Percentiles rank a stretch among this genome's conserved stretches.
phyloP scores from a whole-genome alignment of 192 early-diverging fungal genomes.

The Mortierella hygrophila region DNA sequence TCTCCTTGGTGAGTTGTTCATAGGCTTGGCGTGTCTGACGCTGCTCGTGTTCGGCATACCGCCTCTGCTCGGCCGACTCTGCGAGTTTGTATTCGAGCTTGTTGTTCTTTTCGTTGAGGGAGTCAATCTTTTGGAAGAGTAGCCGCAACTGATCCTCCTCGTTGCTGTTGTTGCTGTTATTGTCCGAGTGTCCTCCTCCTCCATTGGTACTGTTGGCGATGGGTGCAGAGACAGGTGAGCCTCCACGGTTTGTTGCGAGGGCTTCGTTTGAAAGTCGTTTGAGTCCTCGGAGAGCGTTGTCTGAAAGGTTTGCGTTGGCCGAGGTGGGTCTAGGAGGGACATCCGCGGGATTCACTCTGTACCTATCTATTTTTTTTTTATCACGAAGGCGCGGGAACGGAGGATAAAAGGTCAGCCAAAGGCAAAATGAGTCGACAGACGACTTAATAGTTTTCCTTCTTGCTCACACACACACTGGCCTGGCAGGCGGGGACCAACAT shows the following conservation, averaged over 20 bases:
- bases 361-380: neutral
- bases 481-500: too few relatives aligned
- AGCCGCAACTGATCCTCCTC: neutral
- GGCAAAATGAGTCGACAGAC: too few relatives aligned
- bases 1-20: constrained; percentile 15
- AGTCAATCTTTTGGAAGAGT: constrained; percentile 27
- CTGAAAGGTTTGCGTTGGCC: constrained; percentile 15
- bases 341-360: constrained; percentile 32
- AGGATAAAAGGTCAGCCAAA: neutral
- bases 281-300: constrained; percentile 25
- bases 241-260: constrained; percentile 14
- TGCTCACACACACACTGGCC: too few relatives aligned
- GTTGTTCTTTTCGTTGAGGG: constrained; percentile 17
- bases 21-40: constrained; percentile 1
- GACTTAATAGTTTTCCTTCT: too few relatives aligned
- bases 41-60: constrained; percentile 3
- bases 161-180: neutral
- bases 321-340: constrained; percentile 16
- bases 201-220: too few relatives aligned
- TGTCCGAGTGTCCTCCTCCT: neutral
- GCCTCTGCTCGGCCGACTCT: neutral
- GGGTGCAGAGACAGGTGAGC: constrained; percentile 32
- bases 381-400: neutral
- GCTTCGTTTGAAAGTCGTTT: constrained; percentile 31
- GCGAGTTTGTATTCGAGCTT: constrained; percentile 20